Percentiles rank a stretch among this genome's conserved stretches.
Conservation (phyloP, 352 stramenopile genomes). For the Pythium dissimile region DNA sequence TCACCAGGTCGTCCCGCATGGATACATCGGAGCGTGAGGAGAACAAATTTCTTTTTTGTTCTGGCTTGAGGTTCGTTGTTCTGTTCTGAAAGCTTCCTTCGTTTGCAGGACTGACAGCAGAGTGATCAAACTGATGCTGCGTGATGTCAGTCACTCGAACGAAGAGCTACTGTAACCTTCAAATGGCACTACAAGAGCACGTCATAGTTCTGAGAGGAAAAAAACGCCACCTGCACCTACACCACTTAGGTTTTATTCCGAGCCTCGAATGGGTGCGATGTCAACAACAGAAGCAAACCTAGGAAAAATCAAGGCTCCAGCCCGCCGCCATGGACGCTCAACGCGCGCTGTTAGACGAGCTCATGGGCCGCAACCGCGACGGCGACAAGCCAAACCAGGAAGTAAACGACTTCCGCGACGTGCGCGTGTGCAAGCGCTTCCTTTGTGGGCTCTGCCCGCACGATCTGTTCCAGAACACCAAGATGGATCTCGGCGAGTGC, state of each 20-base stretch:
- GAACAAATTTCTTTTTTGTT: background rate
- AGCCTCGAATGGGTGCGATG: background rate
- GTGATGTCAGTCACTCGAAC: background rate
- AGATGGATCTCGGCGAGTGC: slow-evolving; percentile 81
- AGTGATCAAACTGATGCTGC: background rate
- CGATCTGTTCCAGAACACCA: slow-evolving; percentile 90
- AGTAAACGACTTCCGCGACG: slow-evolving; percentile 63
- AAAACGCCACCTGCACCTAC: too few relatives aligned
- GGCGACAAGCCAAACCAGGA: slow-evolving; percentile 81
- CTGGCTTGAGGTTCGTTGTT: background rate
- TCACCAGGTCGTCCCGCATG: too few relatives aligned
- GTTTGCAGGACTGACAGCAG: background rate
- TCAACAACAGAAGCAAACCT: background rate
- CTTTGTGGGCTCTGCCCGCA: slow-evolving; percentile 83
- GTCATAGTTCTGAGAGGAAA: too few relatives aligned
- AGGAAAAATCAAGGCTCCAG: background rate
- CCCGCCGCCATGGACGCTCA: slow-evolving; percentile 68
- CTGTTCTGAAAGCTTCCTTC: background rate
- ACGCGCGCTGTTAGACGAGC: slow-evolving; percentile 81
- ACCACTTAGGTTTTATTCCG: too few relatives aligned
- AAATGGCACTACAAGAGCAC: background rate
- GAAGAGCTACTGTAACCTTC: background rate
- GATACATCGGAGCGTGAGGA: background rate
- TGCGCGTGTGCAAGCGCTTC: slow-evolving; percentile 76
- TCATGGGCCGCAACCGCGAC: slow-evolving; percentile 92